Percentiles rank a stretch among this genome's conserved stretches.
phyloP scores from a whole-genome alignment of 768 basidiomycete species.

The Russula lepida region DNA sequence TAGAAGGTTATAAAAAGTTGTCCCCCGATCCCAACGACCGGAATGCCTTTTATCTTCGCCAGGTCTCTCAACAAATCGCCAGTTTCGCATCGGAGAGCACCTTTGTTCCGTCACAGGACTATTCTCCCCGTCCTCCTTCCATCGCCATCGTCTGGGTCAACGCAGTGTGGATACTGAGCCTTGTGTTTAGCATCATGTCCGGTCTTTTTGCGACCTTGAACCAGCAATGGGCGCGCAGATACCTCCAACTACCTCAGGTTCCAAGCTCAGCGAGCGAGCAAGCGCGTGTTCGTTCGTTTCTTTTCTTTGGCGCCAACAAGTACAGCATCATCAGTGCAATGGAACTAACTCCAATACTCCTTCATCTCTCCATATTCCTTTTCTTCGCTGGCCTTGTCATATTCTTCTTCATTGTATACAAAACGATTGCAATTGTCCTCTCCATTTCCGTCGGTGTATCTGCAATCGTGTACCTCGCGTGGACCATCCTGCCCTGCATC shows the following conservation, averaged over 20 bases:
- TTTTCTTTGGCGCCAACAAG: constrained; percentile 33
- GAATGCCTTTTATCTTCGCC: constrained; percentile 1
- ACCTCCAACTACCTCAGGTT: constrained; percentile 22
- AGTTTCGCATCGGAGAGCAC: neutral
- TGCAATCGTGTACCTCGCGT: constrained; percentile 7
- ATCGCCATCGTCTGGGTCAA: constrained; percentile 11
- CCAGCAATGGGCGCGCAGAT: constrained; percentile 18
- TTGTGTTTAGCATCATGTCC: constrained; percentile 15
- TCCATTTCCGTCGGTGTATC: constrained; percentile 4
- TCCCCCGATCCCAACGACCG: constrained; percentile 2
- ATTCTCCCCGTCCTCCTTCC: neutral
- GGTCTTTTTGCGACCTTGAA: constrained; percentile 13
- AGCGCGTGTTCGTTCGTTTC: constrained; percentile 31
- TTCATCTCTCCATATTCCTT: constrained; percentile 41
- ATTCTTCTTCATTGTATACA: constrained; percentile 31
- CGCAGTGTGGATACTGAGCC: constrained; percentile 14
- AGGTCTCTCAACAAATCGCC: constrained; percentile 14
- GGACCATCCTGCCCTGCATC: constrained; percentile 18
- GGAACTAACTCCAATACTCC: constrained; percentile 36
- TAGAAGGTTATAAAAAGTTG: constrained; percentile 19
- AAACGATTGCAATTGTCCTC: constrained; percentile 9
- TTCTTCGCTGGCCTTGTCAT: constrained; percentile 43
- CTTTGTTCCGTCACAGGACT: neutral
- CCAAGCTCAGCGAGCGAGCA: constrained; percentile 27
- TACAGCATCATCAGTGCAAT: constrained; percentile 36